A percentile compares a stretch with the other conserved stretches of the same genome.
Conservation (phyloP, 768 basidiomycete genomes). For the Lentinula raphanica region DNA sequence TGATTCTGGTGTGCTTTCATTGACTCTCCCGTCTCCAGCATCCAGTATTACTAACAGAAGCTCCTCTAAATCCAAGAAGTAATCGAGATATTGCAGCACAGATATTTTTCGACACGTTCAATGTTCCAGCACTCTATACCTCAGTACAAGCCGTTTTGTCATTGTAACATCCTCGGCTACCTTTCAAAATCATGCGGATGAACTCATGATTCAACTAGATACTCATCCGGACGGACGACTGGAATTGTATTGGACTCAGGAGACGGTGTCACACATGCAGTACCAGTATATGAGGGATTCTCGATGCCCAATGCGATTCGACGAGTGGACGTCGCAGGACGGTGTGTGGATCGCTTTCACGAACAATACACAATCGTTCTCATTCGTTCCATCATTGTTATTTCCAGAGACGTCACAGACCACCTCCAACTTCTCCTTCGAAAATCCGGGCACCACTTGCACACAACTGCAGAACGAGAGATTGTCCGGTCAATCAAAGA, state of each 20-base stretch:
- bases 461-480: conserved; percentile 96
- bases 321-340: conserved; percentile 92
- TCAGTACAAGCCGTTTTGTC: conserved; percentile 97
- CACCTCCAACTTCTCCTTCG: conserved; percentile 91
- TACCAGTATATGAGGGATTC: conserved; percentile 98
- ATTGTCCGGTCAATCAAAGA: conserved; percentile 97
- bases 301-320: conserved; percentile 98
- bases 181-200: background rate
- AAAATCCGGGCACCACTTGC: conserved; percentile 90
- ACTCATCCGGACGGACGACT: conserved; percentile 96
- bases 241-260: conserved; percentile 99
- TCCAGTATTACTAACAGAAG: conserved; percentile 95
- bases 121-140: conserved; percentile 94
- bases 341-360: conserved; percentile 41
- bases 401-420: conserved; percentile 86
- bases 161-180: conserved; percentile 55
- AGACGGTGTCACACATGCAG: conserved; percentile 97
- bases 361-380: background rate
- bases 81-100: conserved; percentile 97
- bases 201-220: conserved; percentile 43
- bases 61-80: conserved; percentile 92
- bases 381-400: no score
- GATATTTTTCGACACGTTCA: conserved; percentile 99
- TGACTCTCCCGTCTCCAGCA: conserved; percentile 70
- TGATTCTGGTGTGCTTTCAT: no score